Evolutionary conservation across 2,329 filamentous ascomycete species (phyloP), one percentile per base, ranked within the genome.

Genomic region (Mollisiaceae sp.): DNA sequence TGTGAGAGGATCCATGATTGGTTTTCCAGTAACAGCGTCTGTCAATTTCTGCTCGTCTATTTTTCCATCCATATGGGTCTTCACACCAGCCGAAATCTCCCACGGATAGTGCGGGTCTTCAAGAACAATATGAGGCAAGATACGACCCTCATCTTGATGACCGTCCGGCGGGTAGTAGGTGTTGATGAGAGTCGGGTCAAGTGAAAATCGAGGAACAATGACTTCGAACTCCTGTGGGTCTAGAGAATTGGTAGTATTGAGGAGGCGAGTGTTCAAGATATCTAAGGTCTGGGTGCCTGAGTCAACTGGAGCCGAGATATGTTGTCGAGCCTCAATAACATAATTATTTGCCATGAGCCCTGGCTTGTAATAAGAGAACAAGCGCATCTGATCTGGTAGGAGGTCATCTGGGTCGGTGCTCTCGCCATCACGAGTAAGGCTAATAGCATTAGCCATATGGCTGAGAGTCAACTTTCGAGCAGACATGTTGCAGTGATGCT

Each of bases 101-200:
- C 82, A 83, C 0, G 81, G 81, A 1, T 82, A 66, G 62, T 78
- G 75, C 0, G 80, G 78, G 65, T 83, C 79, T 1, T 69, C 79
- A 22, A 83, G 72, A 4, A 83, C 79, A 0, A 83, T 68, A 67
- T 83, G 81, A 0, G 82, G 82, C 2, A 83, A 67, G 1, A 78
- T 75, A 0, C 71, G 41, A 4, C 62, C 64, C 1, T 73, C 64
- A n/a, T 77, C 81, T 0, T 65, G 47, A 59, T 81, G 74, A 0
- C 80, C 81, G 0, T 70, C 57, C 0, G 79, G 78, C 0, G 82
- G 82, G 66, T 81, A 82, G 52, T 62, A 58, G 11, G 47, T 63
- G 43, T 67, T 58, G 18, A 67, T 61, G 8, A 55, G 2, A 20
- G 59, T 61, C 3, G 59, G 60, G 27, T 62, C 59, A 2, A 67